A percentile compares a stretch with the other conserved stretches of the same genome.
These are phyloP conservation scores for Backusella circina DNA, from an alignment of 192 early-diverging fungal genomes.

Conservation along the genomic window DNA sequence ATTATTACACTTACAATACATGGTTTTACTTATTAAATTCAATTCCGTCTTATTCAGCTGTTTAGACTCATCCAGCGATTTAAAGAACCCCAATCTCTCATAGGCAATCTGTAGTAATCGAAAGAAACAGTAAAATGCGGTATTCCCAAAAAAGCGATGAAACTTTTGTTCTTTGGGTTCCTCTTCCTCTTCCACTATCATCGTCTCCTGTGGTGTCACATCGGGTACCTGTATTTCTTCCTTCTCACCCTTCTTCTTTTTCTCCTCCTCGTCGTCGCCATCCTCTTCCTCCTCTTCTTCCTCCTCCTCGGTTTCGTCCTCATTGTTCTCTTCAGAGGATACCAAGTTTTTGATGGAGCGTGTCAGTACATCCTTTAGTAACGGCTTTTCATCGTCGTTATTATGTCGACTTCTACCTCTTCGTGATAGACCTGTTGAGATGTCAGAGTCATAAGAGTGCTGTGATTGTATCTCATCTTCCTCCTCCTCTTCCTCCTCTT, in stretches of 20 bases:
- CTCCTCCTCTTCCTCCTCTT: slow-evolving; percentile 29
- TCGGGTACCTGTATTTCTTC: slow-evolving; percentile 30
- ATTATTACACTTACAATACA: slow-evolving; percentile 37
- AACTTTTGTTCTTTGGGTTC: slow-evolving; percentile 28
- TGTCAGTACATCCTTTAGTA: slow-evolving; percentile 30
- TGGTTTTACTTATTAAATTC: slow-evolving; percentile 40
- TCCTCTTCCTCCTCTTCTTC: slow-evolving; percentile 17
- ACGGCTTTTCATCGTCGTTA: slow-evolving; percentile 13
- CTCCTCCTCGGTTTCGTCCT: slow-evolving; percentile 43
- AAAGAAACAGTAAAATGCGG: slow-evolving; percentile 76
- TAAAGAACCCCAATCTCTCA: slow-evolving; percentile 74
- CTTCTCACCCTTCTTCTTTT: not conserved
- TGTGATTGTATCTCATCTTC: slow-evolving; percentile 32
- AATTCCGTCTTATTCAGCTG: slow-evolving; percentile 52
- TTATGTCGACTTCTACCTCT: not conserved
- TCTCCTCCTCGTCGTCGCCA: not conserved
- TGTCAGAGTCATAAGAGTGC: slow-evolving; percentile 19
- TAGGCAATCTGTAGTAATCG: slow-evolving; percentile 39
- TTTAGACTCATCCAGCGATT: slow-evolving; percentile 61
- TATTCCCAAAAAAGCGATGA: slow-evolving; percentile 84
- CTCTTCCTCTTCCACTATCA: not conserved
- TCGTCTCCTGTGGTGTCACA: slow-evolving; percentile 10
- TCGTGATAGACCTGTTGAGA: not conserved
- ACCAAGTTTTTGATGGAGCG: not conserved
- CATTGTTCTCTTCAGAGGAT: slow-evolving; percentile 9